phyloP scores from a whole-genome alignment of 108 stramenopile genomes.

The Schizochytrium sp. region DNA sequence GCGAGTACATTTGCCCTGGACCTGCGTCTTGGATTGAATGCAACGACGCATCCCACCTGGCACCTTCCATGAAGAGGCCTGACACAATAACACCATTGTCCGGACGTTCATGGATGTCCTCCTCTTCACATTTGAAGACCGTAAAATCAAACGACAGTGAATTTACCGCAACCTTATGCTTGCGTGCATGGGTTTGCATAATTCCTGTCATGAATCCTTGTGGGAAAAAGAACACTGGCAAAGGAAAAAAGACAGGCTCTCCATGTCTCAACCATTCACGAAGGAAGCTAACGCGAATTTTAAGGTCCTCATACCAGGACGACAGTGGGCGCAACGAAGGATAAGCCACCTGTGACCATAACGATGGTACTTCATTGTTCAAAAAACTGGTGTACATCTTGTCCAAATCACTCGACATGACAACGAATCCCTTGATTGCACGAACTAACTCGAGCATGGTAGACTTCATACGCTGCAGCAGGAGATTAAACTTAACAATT shows the following conservation, averaged over 20 bases:
- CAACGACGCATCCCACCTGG: conserved; percentile 46
- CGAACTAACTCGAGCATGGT: conserved; percentile 70
- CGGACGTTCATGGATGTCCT: neutral
- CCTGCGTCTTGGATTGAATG: conserved; percentile 47
- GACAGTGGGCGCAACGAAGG: conserved; percentile 74
- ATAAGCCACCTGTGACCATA: conserved; percentile 75
- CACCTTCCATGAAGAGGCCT: conserved; percentile 67
- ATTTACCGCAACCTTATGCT: conserved; percentile 73
- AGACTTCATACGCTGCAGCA: conserved; percentile 66
- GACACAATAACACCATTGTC: conserved; percentile 59
- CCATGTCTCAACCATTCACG: conserved; percentile 72
- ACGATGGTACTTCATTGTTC: conserved; percentile 69
- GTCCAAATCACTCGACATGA: conserved; percentile 77
- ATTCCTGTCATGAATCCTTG: conserved; percentile 79
- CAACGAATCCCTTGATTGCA: conserved; percentile 74
- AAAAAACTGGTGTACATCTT: conserved; percentile 68
- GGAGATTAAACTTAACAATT: conserved; percentile 76
- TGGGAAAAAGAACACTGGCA: conserved; percentile 78
- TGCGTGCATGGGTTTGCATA: conserved; percentile 76
- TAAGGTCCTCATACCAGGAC: conserved; percentile 74
- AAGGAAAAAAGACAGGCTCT: conserved; percentile 70
- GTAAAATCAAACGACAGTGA: conserved; percentile 75
- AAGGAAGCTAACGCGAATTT: conserved; percentile 71
- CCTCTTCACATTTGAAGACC: conserved; percentile 37
- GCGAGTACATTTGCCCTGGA: conserved; percentile 76